Evolutionary conservation across 352 stramenopile genomes (phyloP).

Genomic region (Phytophthora boehmeriae): DNA sequence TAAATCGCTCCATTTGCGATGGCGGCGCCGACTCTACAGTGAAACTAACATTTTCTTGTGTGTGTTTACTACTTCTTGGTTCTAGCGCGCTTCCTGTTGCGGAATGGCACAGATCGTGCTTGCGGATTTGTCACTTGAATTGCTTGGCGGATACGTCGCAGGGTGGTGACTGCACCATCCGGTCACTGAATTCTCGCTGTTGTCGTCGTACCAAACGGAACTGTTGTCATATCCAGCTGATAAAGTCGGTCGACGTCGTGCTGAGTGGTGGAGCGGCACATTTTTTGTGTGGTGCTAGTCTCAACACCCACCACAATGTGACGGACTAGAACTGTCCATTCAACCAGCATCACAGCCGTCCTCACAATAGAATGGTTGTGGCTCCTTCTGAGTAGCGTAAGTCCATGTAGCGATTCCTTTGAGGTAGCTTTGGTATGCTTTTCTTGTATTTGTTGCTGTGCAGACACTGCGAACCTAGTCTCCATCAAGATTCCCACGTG

Average conservation of each 20-base stretch:
- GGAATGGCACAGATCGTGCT: not conserved
- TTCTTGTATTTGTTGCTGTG: not conserved
- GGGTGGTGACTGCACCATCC: conserved; percentile 4
- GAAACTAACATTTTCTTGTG: no score
- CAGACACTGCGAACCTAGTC: not conserved
- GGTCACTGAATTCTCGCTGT: no score
- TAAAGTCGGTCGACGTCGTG: conserved; percentile 6
- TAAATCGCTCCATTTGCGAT: no score
- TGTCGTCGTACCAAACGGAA: not conserved
- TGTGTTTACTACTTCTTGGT: conserved; percentile 20
- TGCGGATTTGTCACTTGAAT: conserved; percentile 6
- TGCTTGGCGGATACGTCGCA: conserved; percentile 1
- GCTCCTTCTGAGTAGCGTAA: no score
- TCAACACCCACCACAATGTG: conserved; percentile 8
- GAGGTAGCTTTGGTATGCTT: not conserved
- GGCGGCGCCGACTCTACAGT: no score
- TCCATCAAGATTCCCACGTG: not conserved
- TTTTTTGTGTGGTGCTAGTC: not conserved
- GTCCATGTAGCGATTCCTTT: not conserved
- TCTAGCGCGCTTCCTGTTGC: conserved; percentile 9
- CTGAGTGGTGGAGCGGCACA: not conserved
- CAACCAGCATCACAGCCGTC: conserved; percentile 3
- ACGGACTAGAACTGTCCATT: conserved; percentile 9
- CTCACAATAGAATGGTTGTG: no score
- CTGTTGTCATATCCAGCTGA: conserved; percentile 1